Evolutionary conservation across 2,329 filamentous ascomycete genomes (phyloP).

Genomic region (Pestalotiopsis sp.): DNA sequence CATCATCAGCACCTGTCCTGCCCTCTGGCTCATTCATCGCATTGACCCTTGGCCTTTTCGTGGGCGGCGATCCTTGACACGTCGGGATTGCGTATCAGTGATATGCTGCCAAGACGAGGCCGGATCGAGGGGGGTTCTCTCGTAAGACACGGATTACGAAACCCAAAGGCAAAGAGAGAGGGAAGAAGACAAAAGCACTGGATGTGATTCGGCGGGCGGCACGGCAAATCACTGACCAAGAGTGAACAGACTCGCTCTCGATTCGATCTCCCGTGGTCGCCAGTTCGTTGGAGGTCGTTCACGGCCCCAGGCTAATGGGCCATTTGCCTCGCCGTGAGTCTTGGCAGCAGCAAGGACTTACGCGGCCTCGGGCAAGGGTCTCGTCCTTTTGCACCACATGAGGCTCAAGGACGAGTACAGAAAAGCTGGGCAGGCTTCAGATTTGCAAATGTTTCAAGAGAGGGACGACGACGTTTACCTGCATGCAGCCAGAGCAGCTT

Average conservation of each 20-base stretch:
- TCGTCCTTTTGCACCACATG: background rate
- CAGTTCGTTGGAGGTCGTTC: background rate
- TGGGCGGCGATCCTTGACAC: background rate
- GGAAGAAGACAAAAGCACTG: background rate
- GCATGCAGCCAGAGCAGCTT: background rate
- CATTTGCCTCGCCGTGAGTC: background rate
- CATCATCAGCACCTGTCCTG: background rate
- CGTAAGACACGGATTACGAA: background rate
- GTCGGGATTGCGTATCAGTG: background rate
- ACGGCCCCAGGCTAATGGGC: background rate
- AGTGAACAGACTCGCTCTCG: background rate
- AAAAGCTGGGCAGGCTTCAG: background rate
- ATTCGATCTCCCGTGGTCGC: background rate
- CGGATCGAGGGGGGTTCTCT: background rate
- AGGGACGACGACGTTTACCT: background rate
- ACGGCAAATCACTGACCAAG: background rate
- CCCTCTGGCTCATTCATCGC: background rate
- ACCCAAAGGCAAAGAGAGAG: background rate
- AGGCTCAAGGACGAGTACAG: background rate
- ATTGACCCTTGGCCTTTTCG: background rate
- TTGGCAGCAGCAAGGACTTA: background rate
- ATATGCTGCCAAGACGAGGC: background rate
- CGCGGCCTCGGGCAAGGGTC: slow-evolving; percentile 1
- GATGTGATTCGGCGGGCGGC: background rate
- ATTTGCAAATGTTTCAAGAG: background rate